phyloP scores from a whole-genome alignment of 805 yeast species.

The Metschnikowia koreensis region DNA sequence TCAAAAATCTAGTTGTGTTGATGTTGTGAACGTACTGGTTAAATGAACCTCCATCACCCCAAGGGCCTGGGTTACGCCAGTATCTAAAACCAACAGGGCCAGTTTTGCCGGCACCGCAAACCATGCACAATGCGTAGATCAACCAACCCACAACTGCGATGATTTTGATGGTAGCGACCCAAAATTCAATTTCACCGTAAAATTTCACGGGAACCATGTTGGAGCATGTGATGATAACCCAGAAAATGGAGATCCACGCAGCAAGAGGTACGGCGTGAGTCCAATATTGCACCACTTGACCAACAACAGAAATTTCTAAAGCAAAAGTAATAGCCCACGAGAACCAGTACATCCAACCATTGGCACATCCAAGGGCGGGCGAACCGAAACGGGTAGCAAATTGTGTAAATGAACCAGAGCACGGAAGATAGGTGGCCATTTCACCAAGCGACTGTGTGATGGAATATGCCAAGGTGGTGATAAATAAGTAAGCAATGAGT shows the following conservation, averaged over 20 bases:
- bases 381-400: slow-evolving; percentile 67
- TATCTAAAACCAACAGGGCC: slow-evolving; percentile 79
- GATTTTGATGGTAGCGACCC: slow-evolving; percentile 68
- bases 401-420: slow-evolving; percentile 65
- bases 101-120: slow-evolving; percentile 66
- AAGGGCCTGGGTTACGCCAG: slow-evolving; percentile 78
- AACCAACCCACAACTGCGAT: slow-evolving; percentile 70
- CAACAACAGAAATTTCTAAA: slow-evolving; percentile 67
- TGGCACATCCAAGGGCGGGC: slow-evolving; percentile 71
- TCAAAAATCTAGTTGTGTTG: slow-evolving; percentile 59
- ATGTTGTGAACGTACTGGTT: slow-evolving; percentile 34
- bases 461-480: slow-evolving; percentile 62
- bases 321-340: slow-evolving; percentile 79
- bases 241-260: slow-evolving; percentile 71
- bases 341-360: slow-evolving; percentile 74
- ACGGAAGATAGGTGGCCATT: slow-evolving; percentile 77
- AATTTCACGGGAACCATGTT: slow-evolving; percentile 67
- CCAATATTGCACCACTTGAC: slow-evolving; percentile 63
- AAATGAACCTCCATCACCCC: slow-evolving; percentile 60
- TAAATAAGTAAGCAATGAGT: slow-evolving; percentile 60
- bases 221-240: slow-evolving; percentile 49
- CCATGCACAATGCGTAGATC: slow-evolving; percentile 65
- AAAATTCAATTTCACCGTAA: slow-evolving; percentile 75
- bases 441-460: slow-evolving; percentile 76
- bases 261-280: slow-evolving; percentile 66